Evolutionary conservation across 345 rosid species (phyloP), one percentile per base, ranked within the genome.

Genomic region (Hibiscus trionum): DNA sequence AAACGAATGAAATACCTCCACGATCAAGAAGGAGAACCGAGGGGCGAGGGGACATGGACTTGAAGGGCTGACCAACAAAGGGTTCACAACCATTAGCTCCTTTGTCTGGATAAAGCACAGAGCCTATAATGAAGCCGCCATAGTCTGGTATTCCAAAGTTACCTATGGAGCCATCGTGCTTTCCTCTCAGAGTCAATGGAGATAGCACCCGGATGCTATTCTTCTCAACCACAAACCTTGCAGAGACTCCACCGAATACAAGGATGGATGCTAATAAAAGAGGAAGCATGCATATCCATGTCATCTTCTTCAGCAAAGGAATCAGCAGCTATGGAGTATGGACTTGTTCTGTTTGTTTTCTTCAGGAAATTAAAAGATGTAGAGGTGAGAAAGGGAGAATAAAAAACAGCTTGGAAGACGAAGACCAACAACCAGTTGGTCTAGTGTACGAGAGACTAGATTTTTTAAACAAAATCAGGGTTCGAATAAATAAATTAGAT

Each of bases 111-210:
- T 88, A 88, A 24, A 80, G 82, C 19, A 87, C 91, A 14, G 95
- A 85, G 29, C 96, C 98, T 33, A 90, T 76, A 86, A 94, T 74
- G 76, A 66, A 80, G 29, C 91, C 98, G 6, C 96, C 97, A 69
- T 94, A 94, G 67, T 91, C 86, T 27, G 98, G 98, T 12, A 86
- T 75, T 2, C 98, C 98, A 31, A 94, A 91, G 86, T 94, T 94
- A 7, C 88, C 97, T 1, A 94, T 85, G 21, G 96, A 89, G 66
- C 93, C 84, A 53, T 91, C 98, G 49, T 81, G 97, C 61, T 84
- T 87, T 6, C 88, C 70, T 62, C 82, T 76, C 84, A 90, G 58
- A 55, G 46, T 64, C 69, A 47, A n/a, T n/a, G 98, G 98, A 60
- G 84, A 86, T 44, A 94, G 35, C 66, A 94, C 89, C 47, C 84